Evolutionary conservation across 768 basidiomycete species (phyloP).

Genomic region (Lyophyllum atratum): DNA sequence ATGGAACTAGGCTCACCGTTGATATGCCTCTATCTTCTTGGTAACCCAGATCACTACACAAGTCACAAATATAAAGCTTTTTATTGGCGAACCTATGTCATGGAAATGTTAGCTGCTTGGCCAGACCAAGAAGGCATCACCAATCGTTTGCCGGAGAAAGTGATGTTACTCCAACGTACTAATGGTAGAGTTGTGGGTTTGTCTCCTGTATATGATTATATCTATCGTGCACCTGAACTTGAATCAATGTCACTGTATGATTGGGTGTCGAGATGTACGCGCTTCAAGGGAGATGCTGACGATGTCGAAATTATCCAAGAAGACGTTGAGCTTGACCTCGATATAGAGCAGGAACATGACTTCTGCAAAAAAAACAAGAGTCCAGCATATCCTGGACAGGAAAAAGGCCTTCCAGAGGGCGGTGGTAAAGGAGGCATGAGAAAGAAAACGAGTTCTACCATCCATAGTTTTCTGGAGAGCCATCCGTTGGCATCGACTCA

Average conservation of each 20-base stretch:
- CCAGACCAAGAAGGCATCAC: not conserved
- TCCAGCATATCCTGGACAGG: no score
- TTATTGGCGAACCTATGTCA: no score
- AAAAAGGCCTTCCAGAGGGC: no score
- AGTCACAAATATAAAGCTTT: no score
- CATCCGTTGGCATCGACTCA: not conserved
- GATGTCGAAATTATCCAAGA: not conserved
- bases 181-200: slow-evolving; percentile 19
- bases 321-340: not conserved
- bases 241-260: slow-evolving; percentile 26
- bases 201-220: slow-evolving; percentile 34
- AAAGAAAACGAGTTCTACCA: not conserved
- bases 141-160: slow-evolving; percentile 15
- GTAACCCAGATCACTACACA: no score
- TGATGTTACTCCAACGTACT: slow-evolving; percentile 18
- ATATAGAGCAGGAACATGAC: not conserved
- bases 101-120: slow-evolving; percentile 12
- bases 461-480: not conserved
- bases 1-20: no score
- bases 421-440: not conserved
- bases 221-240: slow-evolving; percentile 20
- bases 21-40: no score
- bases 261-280: slow-evolving; percentile 22
- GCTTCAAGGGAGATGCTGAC: not conserved
- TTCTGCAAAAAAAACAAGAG: no score